Conservation (phyloP, 2,329 filamentous ascomycete genomes). For the Verticillium dahliae region DNA sequence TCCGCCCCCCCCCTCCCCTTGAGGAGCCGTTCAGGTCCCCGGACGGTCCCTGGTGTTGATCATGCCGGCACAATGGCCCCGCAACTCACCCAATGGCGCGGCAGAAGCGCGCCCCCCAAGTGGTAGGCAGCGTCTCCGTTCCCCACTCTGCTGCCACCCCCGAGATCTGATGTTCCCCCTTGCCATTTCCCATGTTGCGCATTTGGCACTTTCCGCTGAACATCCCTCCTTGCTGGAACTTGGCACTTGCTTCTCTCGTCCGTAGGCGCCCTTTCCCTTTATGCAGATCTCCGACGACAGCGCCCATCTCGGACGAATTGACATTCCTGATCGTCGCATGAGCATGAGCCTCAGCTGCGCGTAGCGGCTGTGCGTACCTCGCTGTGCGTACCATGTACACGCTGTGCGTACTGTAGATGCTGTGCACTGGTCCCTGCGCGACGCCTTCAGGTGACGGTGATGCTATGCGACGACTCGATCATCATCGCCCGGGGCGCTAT, state of each 20-base stretch:
- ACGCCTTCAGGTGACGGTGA: too few species aligned
- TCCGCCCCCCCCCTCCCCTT: not conserved
- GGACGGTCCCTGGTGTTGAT: constrained; percentile 1
- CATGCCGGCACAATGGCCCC: constrained; percentile 1
- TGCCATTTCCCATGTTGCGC: constrained; percentile 2
- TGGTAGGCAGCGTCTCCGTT: not conserved
- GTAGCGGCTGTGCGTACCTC: too few species aligned
- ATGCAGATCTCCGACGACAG: not conserved
- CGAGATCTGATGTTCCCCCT: constrained; percentile 1
- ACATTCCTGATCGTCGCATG: not conserved
- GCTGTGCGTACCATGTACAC: too few species aligned
- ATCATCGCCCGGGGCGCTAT: not conserved
- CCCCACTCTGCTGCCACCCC: not conserved
- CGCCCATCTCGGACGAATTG: not conserved
- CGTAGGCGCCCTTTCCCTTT: not conserved
- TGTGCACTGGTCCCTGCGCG: too few species aligned
- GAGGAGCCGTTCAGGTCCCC: not conserved
- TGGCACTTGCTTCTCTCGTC: not conserved
- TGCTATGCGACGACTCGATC: not conserved
- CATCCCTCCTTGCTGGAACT: not conserved
- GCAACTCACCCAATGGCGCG: not conserved
- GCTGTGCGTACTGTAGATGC: too few species aligned
- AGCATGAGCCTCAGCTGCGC: too few species aligned
- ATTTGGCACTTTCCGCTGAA: not conserved
- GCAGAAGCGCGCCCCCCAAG: not conserved